These are phyloP conservation scores for Canavalia ensiformis DNA, from an alignment of 306 rosid genomes.

Conservation along the genomic window DNA sequence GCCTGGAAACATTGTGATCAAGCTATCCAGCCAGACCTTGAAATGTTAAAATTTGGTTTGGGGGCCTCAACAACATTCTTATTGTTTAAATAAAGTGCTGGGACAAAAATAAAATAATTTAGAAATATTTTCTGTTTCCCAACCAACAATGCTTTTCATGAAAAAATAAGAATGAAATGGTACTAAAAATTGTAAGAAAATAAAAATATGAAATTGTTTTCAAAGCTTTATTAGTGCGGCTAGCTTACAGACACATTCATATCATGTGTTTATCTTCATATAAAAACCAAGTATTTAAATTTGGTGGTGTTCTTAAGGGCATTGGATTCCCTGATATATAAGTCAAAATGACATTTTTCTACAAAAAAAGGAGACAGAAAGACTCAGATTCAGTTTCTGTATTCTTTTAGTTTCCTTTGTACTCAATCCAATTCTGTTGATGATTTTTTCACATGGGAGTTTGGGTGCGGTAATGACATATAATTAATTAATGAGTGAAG, in stretches of 20 bases:
- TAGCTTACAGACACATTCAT: slow-evolving; percentile 12
- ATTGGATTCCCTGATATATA: slow-evolving; percentile 16
- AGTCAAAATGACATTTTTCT: not conserved
- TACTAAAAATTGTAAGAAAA: not conserved
- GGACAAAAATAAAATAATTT: slow-evolving; percentile 21
- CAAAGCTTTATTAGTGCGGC: not conserved
- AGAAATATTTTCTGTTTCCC: slow-evolving; percentile 16
- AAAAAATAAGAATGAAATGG: not conserved
- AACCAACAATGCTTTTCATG: not conserved
- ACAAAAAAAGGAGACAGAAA: not conserved
- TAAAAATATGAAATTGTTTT: slow-evolving; percentile 16
- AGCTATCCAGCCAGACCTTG: not conserved
- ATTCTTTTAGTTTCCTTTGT: slow-evolving; percentile 7
- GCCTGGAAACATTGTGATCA: not conserved
- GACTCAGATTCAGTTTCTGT: slow-evolving; percentile 23
- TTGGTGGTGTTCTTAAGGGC: not conserved
- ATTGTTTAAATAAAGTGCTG: not conserved
- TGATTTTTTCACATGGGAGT: not conserved
- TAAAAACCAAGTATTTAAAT: not conserved
- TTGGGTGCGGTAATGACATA: slow-evolving; percentile 19
- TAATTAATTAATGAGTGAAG: not conserved
- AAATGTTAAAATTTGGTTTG: slow-evolving; percentile 21
- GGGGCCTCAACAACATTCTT: slow-evolving; percentile 20
- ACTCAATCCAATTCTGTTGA: slow-evolving; percentile 17
- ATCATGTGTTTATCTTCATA: not conserved